Percentiles rank a stretch among this genome's conserved stretches.
These are phyloP conservation scores for Debaryomyces sp. DNA, from an alignment of 1,139 yeast genomes.

Conservation along the genomic window DNA sequence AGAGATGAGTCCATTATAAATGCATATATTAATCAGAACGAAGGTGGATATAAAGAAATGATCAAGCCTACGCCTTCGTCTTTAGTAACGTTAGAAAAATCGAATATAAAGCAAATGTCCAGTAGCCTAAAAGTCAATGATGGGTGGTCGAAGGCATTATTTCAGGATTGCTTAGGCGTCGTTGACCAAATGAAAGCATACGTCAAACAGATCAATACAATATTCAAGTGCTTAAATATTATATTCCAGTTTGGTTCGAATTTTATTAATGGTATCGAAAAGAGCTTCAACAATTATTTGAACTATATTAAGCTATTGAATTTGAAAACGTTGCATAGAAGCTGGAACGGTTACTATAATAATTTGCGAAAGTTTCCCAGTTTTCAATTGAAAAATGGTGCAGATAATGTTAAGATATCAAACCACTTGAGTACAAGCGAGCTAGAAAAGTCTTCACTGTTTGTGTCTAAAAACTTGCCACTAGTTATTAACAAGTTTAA, in stretches of 20 bases:
- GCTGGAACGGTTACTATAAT: conserved; percentile 52
- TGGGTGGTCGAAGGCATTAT: conserved; percentile 30
- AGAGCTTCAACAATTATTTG: conserved; percentile 50
- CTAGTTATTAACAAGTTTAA: conserved; percentile 39
- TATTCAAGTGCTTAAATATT: conserved; percentile 57
- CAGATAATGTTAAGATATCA: conserved; percentile 18
- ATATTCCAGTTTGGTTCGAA: conserved; percentile 61
- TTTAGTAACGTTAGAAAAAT: conserved; percentile 8
- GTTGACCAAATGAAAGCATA: conserved; percentile 24
- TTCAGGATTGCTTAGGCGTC: conserved; percentile 21
- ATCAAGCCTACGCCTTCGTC: conserved; percentile 14
- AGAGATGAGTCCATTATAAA: conserved; percentile 12
- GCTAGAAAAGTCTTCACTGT: conserved; percentile 25
- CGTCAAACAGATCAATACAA: conserved; percentile 35
- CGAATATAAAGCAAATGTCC: conserved; percentile 23
- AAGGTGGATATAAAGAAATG: conserved; percentile 12
- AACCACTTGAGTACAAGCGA: conserved; percentile 30
- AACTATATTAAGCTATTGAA: conserved; percentile 50
- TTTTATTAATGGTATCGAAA: conserved; percentile 54
- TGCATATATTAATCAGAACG: conserved; percentile 17
- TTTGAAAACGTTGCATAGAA: conserved; percentile 46
- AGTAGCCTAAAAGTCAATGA: conserved; percentile 26
- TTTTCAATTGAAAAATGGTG: conserved; percentile 19
- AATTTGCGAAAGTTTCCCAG: conserved; percentile 41
- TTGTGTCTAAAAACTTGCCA: conserved; percentile 32